These are phyloP conservation scores for Solanum clarkiae DNA, from an alignment of 257 asterid species.

Conservation along the genomic window DNA sequence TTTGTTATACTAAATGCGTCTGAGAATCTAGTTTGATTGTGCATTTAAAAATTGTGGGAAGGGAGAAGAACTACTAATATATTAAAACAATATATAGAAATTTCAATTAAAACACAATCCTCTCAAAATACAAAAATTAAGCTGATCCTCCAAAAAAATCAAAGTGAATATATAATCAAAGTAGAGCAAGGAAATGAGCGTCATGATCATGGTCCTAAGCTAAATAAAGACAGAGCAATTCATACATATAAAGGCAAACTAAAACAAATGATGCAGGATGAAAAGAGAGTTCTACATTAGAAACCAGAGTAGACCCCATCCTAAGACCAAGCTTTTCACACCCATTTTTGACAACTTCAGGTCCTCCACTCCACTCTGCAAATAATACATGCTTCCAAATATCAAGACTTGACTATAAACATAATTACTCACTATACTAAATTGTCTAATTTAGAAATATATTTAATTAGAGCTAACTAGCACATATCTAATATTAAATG, in stretches of 20 bases:
- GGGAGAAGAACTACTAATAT: neutral
- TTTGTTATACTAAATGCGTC: neutral
- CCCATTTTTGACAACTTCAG: neutral
- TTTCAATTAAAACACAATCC: neutral
- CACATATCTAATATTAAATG: neutral
- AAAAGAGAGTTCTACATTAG: neutral
- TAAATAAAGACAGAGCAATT: neutral
- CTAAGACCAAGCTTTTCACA: neutral
- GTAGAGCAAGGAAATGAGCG: neutral
- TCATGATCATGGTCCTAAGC: neutral
- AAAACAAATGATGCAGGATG: neutral
- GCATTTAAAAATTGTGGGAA: neutral
- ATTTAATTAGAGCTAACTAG: neutral
- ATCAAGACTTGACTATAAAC: neutral
- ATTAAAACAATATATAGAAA: neutral
- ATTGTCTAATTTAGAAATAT: neutral
- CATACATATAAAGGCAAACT: neutral
- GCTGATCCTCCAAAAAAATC: neutral
- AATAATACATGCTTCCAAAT: neutral
- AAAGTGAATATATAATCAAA: neutral
- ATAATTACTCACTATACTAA: neutral
- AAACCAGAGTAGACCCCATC: neutral
- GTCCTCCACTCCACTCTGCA: conserved; percentile 1
- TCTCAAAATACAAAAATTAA: neutral
- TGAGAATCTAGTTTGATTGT: neutral